phyloP scores from a whole-genome alignment of 768 basidiomycete species.

The Naganishia friedmannii region DNA sequence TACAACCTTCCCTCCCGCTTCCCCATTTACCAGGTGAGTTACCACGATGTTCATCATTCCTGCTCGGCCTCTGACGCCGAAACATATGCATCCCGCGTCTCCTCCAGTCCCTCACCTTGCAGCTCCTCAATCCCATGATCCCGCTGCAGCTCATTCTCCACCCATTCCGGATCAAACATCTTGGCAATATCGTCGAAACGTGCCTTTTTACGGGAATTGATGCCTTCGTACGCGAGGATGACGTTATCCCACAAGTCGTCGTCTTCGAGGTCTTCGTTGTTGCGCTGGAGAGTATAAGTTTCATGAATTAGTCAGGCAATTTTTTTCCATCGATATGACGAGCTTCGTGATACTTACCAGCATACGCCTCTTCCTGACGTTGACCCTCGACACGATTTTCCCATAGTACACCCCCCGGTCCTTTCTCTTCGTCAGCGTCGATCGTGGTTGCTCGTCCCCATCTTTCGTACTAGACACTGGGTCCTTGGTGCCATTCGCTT shows the following conservation, averaged over 20 bases:
- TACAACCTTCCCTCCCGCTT: background rate
- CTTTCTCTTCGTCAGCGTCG: constrained; percentile 22
- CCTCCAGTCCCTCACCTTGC: background rate
- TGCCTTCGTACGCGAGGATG: constrained; percentile 20
- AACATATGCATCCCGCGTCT: constrained; percentile 9
- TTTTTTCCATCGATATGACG: background rate
- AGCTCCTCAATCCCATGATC: constrained; percentile 16
- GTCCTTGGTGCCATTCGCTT: constrained; percentile 24
- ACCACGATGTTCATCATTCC: background rate
- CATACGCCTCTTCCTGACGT: constrained; percentile 26
- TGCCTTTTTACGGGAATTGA: constrained; percentile 18
- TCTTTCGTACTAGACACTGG: constrained; percentile 12
- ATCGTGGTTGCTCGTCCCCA: background rate
- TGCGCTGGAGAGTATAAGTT: constrained; percentile 6
- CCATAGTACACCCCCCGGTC: constrained; percentile 26
- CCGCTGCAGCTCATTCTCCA: constrained; percentile 20
- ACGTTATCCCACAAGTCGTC: constrained; percentile 24
- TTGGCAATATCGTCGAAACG: constrained; percentile 21
- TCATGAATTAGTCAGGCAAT: no score
- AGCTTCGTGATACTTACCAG: constrained; percentile 8
- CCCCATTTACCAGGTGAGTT: background rate
- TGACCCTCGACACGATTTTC: constrained; percentile 17
- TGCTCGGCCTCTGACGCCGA: constrained; percentile 2
- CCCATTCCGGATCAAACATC: constrained; percentile 25
- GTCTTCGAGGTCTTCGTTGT: constrained; percentile 27